These are phyloP conservation scores for Penicillium canariense DNA, from an alignment of 495 filamentous ascomycete species.

Conservation along the genomic window DNA sequence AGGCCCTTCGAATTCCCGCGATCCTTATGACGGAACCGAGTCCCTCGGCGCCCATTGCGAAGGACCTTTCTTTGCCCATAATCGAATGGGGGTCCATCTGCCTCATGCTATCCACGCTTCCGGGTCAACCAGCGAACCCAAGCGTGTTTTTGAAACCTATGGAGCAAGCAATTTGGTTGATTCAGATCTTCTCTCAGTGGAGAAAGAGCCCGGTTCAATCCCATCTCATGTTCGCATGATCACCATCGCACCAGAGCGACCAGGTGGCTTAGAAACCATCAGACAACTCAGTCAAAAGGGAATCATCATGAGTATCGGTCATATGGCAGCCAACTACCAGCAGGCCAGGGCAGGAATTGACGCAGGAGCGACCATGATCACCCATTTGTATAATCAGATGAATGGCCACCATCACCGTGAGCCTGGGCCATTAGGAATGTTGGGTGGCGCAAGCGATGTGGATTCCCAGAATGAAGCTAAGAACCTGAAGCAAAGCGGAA, in stretches of 20 bases:
- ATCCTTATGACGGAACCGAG: constrained; percentile 50
- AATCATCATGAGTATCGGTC: constrained; percentile 60
- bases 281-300: constrained; percentile 46
- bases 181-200: background rate
- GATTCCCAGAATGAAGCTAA: background rate
- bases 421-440: constrained; percentile 50
- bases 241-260: constrained; percentile 66
- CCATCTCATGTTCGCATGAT: constrained; percentile 54
- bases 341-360: constrained; percentile 53
- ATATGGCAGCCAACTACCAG: constrained; percentile 65
- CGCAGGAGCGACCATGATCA: constrained; percentile 66
- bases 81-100: constrained; percentile 64
- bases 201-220: constrained; percentile 9
- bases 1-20: constrained; percentile 48
- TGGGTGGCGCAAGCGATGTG: constrained; percentile 1
- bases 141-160: constrained; percentile 6
- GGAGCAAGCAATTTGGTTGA: constrained; percentile 8
- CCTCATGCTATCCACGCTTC: constrained; percentile 42
- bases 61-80: constrained; percentile 67
- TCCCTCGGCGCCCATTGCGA: constrained; percentile 72
- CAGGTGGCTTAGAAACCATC: constrained; percentile 50
- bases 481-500: background rate
- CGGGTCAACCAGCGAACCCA: constrained; percentile 8
- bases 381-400: constrained; percentile 82
- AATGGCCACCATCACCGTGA: constrained; percentile 67